Conservation (phyloP, 2,329 filamentous ascomycete genomes). For the Aspergillus quadrilineatus region DNA sequence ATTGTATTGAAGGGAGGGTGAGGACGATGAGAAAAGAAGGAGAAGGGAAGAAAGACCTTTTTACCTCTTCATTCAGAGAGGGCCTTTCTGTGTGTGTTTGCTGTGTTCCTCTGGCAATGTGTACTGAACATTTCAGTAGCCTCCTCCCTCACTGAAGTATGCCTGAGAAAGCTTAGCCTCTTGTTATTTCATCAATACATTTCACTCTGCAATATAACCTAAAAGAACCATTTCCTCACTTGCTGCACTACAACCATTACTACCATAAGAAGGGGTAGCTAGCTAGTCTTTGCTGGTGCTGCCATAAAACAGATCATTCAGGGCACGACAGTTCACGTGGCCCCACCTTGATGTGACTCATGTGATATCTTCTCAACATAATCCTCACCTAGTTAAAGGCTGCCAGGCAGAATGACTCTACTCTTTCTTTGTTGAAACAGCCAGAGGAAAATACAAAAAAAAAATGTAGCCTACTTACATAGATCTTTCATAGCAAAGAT, state of each 20-base stretch:
- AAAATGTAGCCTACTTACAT: not conserved
- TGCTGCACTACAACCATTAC: too few species aligned
- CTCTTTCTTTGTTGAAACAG: not conserved
- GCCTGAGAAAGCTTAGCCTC: not conserved
- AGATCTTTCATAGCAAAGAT: not conserved
- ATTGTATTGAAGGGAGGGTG: not conserved
- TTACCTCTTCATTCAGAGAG: not conserved
- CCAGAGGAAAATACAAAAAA: not conserved
- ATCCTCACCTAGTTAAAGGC: too few species aligned
- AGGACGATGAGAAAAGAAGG: not conserved
- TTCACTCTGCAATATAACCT: not conserved
- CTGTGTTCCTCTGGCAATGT: not conserved
- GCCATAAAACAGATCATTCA: not conserved
- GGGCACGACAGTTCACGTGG: slow-evolving; percentile 8
- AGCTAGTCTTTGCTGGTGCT: too few species aligned
- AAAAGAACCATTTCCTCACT: not conserved
- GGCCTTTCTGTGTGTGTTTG: not conserved
- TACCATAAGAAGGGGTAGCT: too few species aligned
- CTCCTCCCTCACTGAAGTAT: not conserved
- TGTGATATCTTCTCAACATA: not conserved
- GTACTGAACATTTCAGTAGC: not conserved
- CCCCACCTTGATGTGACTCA: not conserved
- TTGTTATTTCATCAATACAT: not conserved
- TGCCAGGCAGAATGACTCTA: not conserved
- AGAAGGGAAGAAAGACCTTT: not conserved